Percentiles rank a stretch among this genome's conserved stretches.
Conservation (phyloP, 495 filamentous ascomycete species). For the Collariella sp. region DNA sequence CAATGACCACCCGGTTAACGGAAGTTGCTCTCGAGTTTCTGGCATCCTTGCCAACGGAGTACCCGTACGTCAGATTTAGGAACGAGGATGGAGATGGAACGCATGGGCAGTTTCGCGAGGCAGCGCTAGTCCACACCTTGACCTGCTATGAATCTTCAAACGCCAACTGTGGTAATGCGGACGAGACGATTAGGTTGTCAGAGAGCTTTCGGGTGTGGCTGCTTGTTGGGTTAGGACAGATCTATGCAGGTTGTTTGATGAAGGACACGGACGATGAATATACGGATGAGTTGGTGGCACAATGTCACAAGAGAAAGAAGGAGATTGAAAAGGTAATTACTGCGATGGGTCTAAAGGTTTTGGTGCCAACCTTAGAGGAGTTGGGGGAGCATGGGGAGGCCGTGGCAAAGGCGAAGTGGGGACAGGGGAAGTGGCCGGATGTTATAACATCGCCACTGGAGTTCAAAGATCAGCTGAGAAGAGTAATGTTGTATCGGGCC, state of each 20-base stretch:
- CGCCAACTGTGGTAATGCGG: background rate
- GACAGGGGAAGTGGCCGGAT: conserved; percentile 5
- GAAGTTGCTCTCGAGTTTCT: background rate
- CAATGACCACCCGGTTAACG: background rate
- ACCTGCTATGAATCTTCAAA: conserved; percentile 4
- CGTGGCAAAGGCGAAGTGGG: background rate
- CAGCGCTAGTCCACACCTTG: conserved; percentile 6
- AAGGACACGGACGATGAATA: background rate
- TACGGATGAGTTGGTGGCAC: background rate
- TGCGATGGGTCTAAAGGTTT: background rate
- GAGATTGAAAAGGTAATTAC: background rate
- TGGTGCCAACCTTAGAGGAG: conserved; percentile 2
- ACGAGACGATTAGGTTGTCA: background rate
- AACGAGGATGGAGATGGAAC: background rate
- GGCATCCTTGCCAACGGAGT: background rate
- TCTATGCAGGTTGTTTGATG: background rate
- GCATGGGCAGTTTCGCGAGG: conserved; percentile 2
- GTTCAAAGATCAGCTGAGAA: conserved; percentile 6
- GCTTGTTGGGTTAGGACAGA: conserved; percentile 2
- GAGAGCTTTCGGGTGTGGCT: background rate
- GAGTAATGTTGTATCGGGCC: conserved; percentile 3
- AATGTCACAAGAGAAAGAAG: background rate
- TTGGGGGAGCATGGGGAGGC: background rate
- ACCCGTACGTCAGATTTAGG: background rate
- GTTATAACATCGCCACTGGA: background rate